Conservation (phyloP, 1,139 yeast genomes). For the Suhomyces bribrorum region DNA sequence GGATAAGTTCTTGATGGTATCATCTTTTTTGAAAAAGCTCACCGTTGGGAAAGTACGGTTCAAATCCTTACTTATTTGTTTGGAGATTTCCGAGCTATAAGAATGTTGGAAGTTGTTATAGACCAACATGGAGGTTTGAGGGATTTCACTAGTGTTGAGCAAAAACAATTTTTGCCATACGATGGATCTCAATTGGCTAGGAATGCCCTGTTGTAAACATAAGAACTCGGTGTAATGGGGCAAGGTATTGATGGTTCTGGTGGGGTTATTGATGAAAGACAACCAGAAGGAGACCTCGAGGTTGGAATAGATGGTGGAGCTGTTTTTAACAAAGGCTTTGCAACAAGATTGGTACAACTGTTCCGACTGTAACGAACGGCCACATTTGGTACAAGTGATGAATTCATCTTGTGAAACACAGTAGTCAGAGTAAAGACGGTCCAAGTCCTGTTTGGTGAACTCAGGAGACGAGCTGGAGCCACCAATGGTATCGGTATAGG, state of each 20-base stretch:
- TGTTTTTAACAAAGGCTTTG: constrained; percentile 18
- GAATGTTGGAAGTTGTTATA: constrained; percentile 48
- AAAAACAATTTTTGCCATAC: constrained; percentile 42
- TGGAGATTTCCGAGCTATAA: constrained; percentile 41
- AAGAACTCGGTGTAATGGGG: constrained; percentile 50
- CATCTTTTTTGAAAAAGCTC: constrained; percentile 47
- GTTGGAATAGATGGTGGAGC: constrained; percentile 22
- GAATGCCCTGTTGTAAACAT: constrained; percentile 44
- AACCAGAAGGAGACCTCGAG: constrained; percentile 49
- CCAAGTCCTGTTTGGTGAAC: constrained; percentile 18
- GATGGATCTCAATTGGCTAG: constrained; percentile 37
- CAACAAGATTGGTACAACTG: constrained; percentile 24
- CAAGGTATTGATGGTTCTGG: constrained; percentile 46
- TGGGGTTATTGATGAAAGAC: constrained; percentile 46
- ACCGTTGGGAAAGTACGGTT: constrained; percentile 64
- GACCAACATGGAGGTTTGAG: constrained; percentile 37
- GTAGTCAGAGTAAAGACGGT: constrained; percentile 24
- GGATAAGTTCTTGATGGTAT: constrained; percentile 51
- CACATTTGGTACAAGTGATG: constrained; percentile 37
- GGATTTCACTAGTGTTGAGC: constrained; percentile 33
- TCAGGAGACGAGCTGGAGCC: constrained; percentile 11
- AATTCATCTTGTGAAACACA: constrained; percentile 36
- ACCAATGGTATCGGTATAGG: constrained; percentile 15
- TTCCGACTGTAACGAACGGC: constrained; percentile 20
- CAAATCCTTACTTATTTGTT: constrained; percentile 63